Evolutionary conservation across 2,329 filamentous ascomycete species (phyloP).

Genomic region (Blastomyces silverae): DNA sequence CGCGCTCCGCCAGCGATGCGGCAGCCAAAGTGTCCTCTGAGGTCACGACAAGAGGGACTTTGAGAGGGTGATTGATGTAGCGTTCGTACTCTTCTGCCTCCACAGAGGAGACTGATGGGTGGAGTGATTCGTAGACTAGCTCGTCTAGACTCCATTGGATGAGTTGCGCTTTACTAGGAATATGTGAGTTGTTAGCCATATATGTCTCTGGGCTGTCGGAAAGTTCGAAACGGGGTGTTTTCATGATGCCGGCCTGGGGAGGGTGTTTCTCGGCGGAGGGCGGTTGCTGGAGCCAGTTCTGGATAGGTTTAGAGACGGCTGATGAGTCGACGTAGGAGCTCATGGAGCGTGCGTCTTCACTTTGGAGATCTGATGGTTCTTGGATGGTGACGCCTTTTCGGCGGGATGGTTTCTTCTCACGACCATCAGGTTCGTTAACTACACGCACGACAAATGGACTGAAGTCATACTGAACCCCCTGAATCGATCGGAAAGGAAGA

Average conservation of each 20-base stretch:
- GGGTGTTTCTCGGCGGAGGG: slow-evolving; percentile 31
- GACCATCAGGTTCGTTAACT: slow-evolving; percentile 50
- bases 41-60: slow-evolving; percentile 61
- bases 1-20: slow-evolving; percentile 31
- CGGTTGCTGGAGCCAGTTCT: slow-evolving; percentile 31
- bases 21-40: slow-evolving; percentile 37
- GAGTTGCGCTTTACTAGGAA: slow-evolving; percentile 66
- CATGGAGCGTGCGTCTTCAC: slow-evolving; percentile 37
- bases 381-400: slow-evolving; percentile 65
- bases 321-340: slow-evolving; percentile 23
- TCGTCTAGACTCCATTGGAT: slow-evolving; percentile 68
- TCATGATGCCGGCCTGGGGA: slow-evolving; percentile 51
- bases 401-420: slow-evolving; percentile 51
- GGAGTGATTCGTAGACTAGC: slow-evolving; percentile 75
- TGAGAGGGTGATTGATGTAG: slow-evolving; percentile 84
- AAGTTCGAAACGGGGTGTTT: slow-evolving; percentile 39
- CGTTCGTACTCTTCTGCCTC: slow-evolving; percentile 82
- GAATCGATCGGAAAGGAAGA: slow-evolving; percentile 64
- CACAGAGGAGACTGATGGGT: slow-evolving; percentile 67
- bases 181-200: slow-evolving; percentile 26
- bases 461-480: slow-evolving; percentile 67
- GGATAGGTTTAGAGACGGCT: slow-evolving; percentile 22
- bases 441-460: slow-evolving; percentile 78
- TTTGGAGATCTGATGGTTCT: slow-evolving; percentile 49
- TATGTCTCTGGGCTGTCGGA: slow-evolving; percentile 23